Evolutionary conservation across 495 filamentous ascomycete genomes (phyloP).

Genomic region (Daldinia grandis): DNA sequence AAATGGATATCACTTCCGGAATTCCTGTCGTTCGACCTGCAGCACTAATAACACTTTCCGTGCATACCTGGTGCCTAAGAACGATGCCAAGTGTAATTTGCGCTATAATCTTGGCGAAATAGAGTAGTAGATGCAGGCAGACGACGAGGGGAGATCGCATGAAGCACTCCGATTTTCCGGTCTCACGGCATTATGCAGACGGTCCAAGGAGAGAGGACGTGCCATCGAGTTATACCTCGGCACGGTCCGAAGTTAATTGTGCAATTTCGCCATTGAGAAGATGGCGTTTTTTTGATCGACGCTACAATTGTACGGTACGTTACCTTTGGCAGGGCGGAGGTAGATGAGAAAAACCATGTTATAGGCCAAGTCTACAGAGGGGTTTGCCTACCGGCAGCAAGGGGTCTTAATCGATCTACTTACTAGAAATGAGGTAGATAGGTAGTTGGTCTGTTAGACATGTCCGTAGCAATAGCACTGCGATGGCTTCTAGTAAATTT

Average conservation of each 20-base stretch:
- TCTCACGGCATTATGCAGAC: not conserved
- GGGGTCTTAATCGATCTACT: not conserved
- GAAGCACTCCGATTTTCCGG: not conserved
- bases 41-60: not conserved
- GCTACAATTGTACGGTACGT: not conserved
- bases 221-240: not conserved
- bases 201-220: not conserved
- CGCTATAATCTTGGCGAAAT: not conserved
- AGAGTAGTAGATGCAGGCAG: not conserved
- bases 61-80: not conserved
- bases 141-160: not conserved
- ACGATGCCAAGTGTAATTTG: not conserved
- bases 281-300: not conserved
- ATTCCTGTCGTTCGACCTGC: not conserved
- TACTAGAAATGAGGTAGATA: not conserved
- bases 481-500: not conserved
- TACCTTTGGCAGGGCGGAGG: not conserved
- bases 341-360: not conserved
- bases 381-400: not conserved
- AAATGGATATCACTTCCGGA: not conserved
- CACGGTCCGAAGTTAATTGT: not conserved
- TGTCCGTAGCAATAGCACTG: conserved; percentile 1
- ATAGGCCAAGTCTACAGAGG: not conserved
- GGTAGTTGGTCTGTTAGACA: not conserved
- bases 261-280: not conserved